Conservation (phyloP, 257 asterid genomes). For the Plantago ovata region DNA sequence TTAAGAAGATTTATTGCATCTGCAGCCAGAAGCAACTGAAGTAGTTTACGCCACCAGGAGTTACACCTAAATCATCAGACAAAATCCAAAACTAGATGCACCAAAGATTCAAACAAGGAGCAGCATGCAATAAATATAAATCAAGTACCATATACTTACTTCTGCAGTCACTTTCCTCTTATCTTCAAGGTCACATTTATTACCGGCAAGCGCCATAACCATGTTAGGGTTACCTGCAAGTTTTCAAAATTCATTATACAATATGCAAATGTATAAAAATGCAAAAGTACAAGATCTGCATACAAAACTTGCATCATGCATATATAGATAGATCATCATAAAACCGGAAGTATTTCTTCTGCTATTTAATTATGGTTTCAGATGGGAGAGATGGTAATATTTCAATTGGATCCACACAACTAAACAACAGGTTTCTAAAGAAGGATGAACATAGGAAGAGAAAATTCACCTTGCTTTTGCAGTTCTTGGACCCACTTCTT, state of each 20-base stretch:
- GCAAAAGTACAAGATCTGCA: background rate
- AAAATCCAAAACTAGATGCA: background rate
- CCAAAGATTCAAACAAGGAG: slow-evolving; percentile 5
- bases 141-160: slow-evolving; percentile 37
- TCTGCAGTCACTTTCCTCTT: slow-evolving; percentile 74
- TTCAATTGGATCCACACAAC: background rate
- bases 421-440: background rate
- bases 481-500: slow-evolving; percentile 99
- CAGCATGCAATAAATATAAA: background rate
- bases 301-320: background rate
- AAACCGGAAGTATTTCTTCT: background rate
- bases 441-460: background rate
- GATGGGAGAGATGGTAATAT: background rate
- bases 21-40: background rate
- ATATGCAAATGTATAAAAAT: background rate
- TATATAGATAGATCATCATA: too few relatives aligned
- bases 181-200: slow-evolving; percentile 87
- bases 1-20: background rate
- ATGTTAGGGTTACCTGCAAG: slow-evolving; percentile 77
- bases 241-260: background rate
- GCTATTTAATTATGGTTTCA: background rate
- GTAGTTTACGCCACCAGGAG: slow-evolving; percentile 15
- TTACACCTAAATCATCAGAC: background rate
- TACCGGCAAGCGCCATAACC: slow-evolving; percentile 94
- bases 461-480: slow-evolving; percentile 75